phyloP scores from a whole-genome alignment of 192 early-diverging fungal genomes.

The Gryganskiella cystojenkinii region DNA sequence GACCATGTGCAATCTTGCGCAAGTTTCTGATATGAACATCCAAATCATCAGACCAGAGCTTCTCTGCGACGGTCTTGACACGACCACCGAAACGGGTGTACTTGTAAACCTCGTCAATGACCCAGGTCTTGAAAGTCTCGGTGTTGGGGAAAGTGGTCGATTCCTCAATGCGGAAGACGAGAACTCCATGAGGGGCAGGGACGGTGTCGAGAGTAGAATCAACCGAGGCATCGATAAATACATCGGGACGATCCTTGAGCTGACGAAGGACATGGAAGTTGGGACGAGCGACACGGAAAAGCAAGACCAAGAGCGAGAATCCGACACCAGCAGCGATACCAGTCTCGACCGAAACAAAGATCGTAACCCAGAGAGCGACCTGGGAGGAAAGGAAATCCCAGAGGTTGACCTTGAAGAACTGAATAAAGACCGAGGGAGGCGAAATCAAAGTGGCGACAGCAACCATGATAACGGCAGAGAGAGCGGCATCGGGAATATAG shows the following conservation, averaged over 20 bases:
- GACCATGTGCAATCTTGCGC: constrained; percentile 36
- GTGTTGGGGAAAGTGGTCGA: constrained; percentile 78
- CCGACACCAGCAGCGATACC: constrained; percentile 85
- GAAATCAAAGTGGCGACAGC: constrained; percentile 86
- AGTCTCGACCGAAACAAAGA: constrained; percentile 74
- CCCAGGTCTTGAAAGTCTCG: constrained; percentile 54
- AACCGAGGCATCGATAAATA: constrained; percentile 19
- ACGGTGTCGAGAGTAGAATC: constrained; percentile 40
- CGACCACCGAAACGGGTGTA: constrained; percentile 59
- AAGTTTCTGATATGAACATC: constrained; percentile 32
- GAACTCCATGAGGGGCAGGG: constrained; percentile 67
- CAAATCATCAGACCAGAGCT: constrained; percentile 70
- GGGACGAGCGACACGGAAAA: constrained; percentile 85
- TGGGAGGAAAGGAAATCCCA: constrained; percentile 47
- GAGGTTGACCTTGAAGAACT: constrained; percentile 70
- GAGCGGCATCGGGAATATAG: constrained; percentile 83
- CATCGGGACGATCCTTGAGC: constrained; percentile 35
- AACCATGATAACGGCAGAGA: constrained; percentile 88
- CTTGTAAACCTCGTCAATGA: constrained; percentile 61
- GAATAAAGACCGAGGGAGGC: constrained; percentile 66
- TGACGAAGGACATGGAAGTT: constrained; percentile 61
- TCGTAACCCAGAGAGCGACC: constrained; percentile 46
- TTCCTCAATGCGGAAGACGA: constrained; percentile 78
- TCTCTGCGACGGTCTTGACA: constrained; percentile 56
- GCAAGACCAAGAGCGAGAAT: constrained; percentile 77